Conservation (phyloP, 352 stramenopile species). For the Pythium dissimile region DNA sequence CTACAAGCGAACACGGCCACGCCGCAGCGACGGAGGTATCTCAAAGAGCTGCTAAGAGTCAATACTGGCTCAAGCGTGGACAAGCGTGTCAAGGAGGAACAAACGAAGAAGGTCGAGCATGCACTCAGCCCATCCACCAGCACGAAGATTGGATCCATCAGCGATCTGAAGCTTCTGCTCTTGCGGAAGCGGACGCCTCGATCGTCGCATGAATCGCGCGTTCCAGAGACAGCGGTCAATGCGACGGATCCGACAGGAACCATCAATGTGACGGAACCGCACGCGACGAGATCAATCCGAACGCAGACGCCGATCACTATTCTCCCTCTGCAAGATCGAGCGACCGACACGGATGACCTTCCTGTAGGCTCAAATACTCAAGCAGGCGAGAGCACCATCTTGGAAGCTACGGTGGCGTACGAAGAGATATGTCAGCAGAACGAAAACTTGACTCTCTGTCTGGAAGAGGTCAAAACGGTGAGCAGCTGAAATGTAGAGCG, state of each 20-base stretch:
- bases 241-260: background rate
- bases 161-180: conserved; percentile 14
- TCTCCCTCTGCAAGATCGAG: conserved; percentile 1
- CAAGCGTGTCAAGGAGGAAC: background rate
- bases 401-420: too few relatives aligned
- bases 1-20: too few relatives aligned
- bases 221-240: background rate
- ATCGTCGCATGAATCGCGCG: background rate
- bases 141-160: conserved; percentile 12
- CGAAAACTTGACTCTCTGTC: background rate
- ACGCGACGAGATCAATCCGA: background rate
- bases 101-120: background rate
- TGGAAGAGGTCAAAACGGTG: conserved; percentile 5
- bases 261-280: background rate
- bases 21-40: background rate
- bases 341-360: conserved; percentile 9
- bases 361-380: too few relatives aligned
- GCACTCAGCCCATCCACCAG: conserved; percentile 2
- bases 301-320: conserved; percentile 13
- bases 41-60: background rate
- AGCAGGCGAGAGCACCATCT: too few relatives aligned
- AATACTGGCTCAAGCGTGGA: too few relatives aligned
- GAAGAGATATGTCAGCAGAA: background rate
- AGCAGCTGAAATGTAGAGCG: too few relatives aligned
- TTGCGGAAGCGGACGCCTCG: conserved; percentile 3